Conservation (phyloP, 2,329 filamentous ascomycete genomes). For the Gnomoniopsis smithogilvyi region DNA sequence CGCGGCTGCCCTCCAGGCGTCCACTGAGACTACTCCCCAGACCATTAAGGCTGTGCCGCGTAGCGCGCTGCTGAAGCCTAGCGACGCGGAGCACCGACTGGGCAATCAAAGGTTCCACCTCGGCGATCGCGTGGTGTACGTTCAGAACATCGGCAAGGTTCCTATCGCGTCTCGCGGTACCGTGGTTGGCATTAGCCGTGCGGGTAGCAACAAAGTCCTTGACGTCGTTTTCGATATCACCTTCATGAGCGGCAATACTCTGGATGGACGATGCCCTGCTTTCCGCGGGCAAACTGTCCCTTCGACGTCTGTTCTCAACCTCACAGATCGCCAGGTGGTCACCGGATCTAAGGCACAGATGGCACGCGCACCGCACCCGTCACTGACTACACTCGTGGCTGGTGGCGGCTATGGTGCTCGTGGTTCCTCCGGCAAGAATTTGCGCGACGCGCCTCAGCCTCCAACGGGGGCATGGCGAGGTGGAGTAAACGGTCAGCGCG, state of each 20-base stretch:
- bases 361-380: constrained; percentile 49
- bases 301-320: constrained; percentile 82
- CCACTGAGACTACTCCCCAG: constrained; percentile 22
- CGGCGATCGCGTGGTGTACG: constrained; percentile 90
- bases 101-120: constrained; percentile 79
- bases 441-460: constrained; percentile 55
- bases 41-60: constrained; percentile 73
- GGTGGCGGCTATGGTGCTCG: constrained; percentile 40
- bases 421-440: constrained; percentile 55
- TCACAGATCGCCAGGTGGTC: constrained; percentile 77
- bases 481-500: constrained; percentile 46
- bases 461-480: constrained; percentile 57
- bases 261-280: constrained; percentile 84
- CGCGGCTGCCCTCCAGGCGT: constrained; percentile 50
- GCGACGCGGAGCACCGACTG: constrained; percentile 90
- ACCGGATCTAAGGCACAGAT: constrained; percentile 58
- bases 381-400: constrained; percentile 49
- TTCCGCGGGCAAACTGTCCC: constrained; percentile 94
- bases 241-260: constrained; percentile 95
- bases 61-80: constrained; percentile 84
- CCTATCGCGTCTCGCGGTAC: constrained; percentile 90
- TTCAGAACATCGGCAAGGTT: constrained; percentile 88
- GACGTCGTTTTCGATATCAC: constrained; percentile 92
- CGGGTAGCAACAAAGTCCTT: constrained; percentile 74
- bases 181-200: constrained; percentile 90